Evolutionary conservation across 2,329 filamentous ascomycete genomes (phyloP), one percentile per base, ranked within the genome.

Genomic region (Aspergillus neoniger): DNA sequence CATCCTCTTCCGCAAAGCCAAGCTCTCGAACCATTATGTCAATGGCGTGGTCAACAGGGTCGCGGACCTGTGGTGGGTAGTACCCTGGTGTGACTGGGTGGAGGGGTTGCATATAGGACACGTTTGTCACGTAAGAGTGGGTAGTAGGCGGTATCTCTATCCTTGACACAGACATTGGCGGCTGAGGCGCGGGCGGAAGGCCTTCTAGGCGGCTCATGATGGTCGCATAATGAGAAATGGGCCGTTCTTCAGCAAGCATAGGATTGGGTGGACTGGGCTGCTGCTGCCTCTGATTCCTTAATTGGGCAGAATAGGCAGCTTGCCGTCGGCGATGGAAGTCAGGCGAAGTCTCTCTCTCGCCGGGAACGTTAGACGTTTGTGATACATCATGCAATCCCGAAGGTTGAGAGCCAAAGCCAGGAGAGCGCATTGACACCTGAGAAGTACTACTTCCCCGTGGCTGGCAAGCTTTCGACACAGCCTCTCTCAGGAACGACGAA

Each of bases 381-480:
- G 60, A 59, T 21, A 14, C 36, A 17, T 57, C 36, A 41, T 60
- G 58, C 4, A 59, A 63, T 15, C 57, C 43, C 14, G 57, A 57
- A 10, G 61, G 58, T 23, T 56, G 57, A 25, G 61, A 67, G 49
- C 58, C 60, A 28, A 62, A 44, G 19, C 58, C 61, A n/a, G 65
- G 56, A 4, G 54, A 39, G 38, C 44, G 48, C 2, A 47, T 52
- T 14, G 49, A 50, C 21, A 41, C 47, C 17, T 53, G 47, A 17
- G 57, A 58, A 6, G 62, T 41, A 21, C 41, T 49, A 3, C 63
- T 65, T 60, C 67, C 69, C 54, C 71, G 70, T 41, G 76, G 81
- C 69, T 86, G 83, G 70, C 88, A 88, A 19, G 86, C 79, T 21
- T 84, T 82, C 1, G 83, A 81, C 32, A 87, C 80, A 1, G 86